These are phyloP conservation scores for Gigaspora rosea DNA, from an alignment of 192 early-diverging fungal genomes.

Conservation along the genomic window DNA sequence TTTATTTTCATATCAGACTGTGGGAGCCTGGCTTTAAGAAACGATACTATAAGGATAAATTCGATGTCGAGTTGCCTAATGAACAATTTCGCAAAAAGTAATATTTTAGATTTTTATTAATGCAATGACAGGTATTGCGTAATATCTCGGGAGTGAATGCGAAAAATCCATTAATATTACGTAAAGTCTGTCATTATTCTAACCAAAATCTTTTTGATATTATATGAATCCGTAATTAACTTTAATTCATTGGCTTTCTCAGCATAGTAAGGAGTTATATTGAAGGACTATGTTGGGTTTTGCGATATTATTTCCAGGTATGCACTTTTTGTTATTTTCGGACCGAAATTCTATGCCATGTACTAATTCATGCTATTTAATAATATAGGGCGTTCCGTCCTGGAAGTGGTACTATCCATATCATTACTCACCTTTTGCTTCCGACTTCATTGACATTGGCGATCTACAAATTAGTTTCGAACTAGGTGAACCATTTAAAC, in stretches of 20 bases:
- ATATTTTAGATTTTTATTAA: conserved; percentile 23
- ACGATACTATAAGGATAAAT: conserved; percentile 71
- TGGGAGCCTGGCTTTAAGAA: conserved; percentile 79
- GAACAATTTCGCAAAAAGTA: conserved; percentile 55
- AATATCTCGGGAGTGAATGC: neutral
- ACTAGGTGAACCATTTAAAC: conserved; percentile 79
- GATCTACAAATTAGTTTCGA: conserved; percentile 79
- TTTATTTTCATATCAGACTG: conserved; percentile 48
- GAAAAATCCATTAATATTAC: no score
- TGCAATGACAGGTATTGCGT: neutral
- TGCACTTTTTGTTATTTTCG: neutral
- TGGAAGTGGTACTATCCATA: conserved; percentile 99
- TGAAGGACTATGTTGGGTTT: conserved; percentile 96
- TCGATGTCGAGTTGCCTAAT: conserved; percentile 63
- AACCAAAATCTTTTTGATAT: no score
- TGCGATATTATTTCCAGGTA: conserved; percentile 90
- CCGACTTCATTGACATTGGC: conserved; percentile 78
- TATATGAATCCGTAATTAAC: neutral
- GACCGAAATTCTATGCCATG: neutral
- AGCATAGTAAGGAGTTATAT: conserved; percentile 80
- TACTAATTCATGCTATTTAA: no score
- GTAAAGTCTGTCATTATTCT: no score
- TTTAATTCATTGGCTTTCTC: neutral
- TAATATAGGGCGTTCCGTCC: conserved; percentile 73
- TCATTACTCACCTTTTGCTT: conserved; percentile 90